A percentile compares a stretch with the other conserved stretches of the same genome.
phyloP scores from a whole-genome alignment of 2,329 filamentous ascomycete species.

The Trichoderma sp. region DNA sequence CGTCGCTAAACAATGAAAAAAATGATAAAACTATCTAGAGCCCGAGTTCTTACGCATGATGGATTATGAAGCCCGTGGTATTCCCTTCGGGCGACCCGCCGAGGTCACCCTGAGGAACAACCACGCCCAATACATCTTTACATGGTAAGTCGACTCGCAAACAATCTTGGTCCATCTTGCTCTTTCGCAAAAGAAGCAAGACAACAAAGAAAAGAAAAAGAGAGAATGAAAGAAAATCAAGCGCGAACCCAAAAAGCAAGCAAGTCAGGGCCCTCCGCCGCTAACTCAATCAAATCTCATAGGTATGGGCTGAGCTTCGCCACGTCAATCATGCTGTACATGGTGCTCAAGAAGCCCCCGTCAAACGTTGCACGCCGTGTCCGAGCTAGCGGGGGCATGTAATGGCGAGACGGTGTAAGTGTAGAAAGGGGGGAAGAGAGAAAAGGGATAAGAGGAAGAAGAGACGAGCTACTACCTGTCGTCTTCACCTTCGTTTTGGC shows the following conservation, averaged over 20 bases:
- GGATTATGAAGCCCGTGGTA: constrained; percentile 76
- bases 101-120: constrained; percentile 96
- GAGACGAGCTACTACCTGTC: constrained; percentile 32
- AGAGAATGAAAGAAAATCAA: not conserved
- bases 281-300: constrained; percentile 23
- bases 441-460: not conserved
- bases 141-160: constrained; percentile 69
- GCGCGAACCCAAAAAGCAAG: not conserved
- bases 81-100: constrained; percentile 84
- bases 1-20: constrained; percentile 11
- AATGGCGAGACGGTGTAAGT: constrained; percentile 32
- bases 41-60: constrained; percentile 78
- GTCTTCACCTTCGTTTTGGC: not conserved
- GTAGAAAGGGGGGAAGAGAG: not conserved
- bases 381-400: constrained; percentile 77
- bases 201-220: not conserved
- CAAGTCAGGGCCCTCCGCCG: not conserved
- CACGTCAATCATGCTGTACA: constrained; percentile 94
- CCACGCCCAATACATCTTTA: constrained; percentile 98
- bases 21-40: constrained; percentile 51
- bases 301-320: constrained; percentile 87
- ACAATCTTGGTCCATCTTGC: not conserved
- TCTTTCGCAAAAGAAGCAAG: not conserved
- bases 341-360: constrained; percentile 87
- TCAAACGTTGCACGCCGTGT: constrained; percentile 73